A percentile compares a stretch with the other conserved stretches of the same genome.
These are phyloP conservation scores for Candida dubliniensis DNA, from an alignment of 1,139 yeast species.

Conservation along the genomic window DNA sequence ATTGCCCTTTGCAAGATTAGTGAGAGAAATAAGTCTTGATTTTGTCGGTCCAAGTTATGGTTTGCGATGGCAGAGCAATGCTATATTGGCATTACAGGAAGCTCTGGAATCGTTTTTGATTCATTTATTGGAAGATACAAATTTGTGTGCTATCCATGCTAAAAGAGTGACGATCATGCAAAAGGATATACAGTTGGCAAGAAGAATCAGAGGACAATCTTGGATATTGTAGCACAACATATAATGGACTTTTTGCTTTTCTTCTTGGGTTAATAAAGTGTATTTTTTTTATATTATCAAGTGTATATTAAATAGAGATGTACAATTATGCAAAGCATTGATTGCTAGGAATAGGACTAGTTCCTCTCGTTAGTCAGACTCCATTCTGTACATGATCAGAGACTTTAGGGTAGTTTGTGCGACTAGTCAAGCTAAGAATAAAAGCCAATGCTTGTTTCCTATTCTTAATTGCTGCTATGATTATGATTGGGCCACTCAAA, in stretches of 20 bases:
- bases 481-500: too few relatives aligned
- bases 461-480: too few relatives aligned
- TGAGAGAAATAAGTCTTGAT: slow-evolving; percentile 77
- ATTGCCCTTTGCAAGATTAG: slow-evolving; percentile 87
- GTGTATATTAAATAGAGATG: background rate
- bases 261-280: background rate
- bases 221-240: slow-evolving; percentile 2
- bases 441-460: too few relatives aligned
- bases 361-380: too few relatives aligned
- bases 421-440: too few relatives aligned
- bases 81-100: slow-evolving; percentile 85
- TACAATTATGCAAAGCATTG: background rate
- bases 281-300: background rate
- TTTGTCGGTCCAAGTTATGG: slow-evolving; percentile 60
- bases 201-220: slow-evolving; percentile 71
- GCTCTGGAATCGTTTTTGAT: slow-evolving; percentile 90
- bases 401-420: too few relatives aligned
- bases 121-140: slow-evolving; percentile 85
- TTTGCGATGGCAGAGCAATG: slow-evolving; percentile 87
- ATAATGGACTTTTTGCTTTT: background rate
- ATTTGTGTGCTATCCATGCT: slow-evolving; percentile 88
- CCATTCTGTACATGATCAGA: too few relatives aligned
- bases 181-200: slow-evolving; percentile 86
- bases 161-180: slow-evolving; percentile 93
- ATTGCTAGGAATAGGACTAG: background rate